Base-by-base conservation (phyloP, 768 basidiomycete genomes). In the Trametes gibbosa region DNA sequence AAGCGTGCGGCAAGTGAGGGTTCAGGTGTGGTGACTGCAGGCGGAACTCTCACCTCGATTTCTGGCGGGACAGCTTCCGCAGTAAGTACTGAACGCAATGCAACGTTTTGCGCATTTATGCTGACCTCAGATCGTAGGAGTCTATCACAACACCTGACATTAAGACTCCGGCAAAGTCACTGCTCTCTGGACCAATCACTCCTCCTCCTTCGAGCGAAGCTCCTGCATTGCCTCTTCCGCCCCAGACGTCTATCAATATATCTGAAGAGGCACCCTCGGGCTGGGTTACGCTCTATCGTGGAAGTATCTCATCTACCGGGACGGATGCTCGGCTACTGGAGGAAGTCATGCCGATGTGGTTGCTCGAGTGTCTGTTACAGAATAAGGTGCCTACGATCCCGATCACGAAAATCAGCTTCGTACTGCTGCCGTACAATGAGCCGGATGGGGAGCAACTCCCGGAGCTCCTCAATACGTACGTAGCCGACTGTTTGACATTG, bases 381-480 rank as follows among this genome's bases (percentile, higher is more conserved):
- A 88, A 89, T 63, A 85, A 82, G 68, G 74, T 79, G 54, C 74
- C 81, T 14, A 63, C 79, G 25, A 67, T 77, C 0, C 81, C 84
- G 16, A 76, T 78, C 13, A 76, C 81, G 51, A 99, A 98, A 76
- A 70, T 98, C 43, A 92, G 93, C 65, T 99, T 98, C 69, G 84
- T 96, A 19, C 73, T 99, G 37, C 76, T 95, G 61, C 94, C 95
- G 1, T 90, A 84, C 58, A 81, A 82, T 59, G 83, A 86, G 52
- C 78, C 81, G 0, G 78, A 78, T 27, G 78, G 73, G 27, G 82
- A 89, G 60, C 76, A 79, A 61, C 72, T 97, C 39, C 91, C 92
- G 0, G 92, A 92, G 65, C 74, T 98, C 56, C 77, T 96, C 58
- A 92, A 92, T 69, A 85, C 86, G 95, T 96, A 67, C 68, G 91